Evolutionary conservation across 1,284 basidiomycete species (phyloP), one percentile per base, ranked within the genome.

Genomic region (Cryptococcus wingfieldii): DNA sequence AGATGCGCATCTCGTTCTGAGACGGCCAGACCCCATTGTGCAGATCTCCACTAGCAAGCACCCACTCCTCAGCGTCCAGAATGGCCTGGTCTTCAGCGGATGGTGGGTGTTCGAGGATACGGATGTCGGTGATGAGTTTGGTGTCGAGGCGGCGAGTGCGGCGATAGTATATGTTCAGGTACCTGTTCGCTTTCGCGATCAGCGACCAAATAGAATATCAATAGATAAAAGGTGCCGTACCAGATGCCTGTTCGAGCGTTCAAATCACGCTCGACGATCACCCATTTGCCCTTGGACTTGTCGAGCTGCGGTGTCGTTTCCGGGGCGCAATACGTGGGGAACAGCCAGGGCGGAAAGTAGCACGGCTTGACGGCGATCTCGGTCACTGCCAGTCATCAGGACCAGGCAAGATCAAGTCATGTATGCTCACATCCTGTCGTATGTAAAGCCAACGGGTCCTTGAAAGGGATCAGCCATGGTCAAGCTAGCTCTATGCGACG

Each of bases 211-310:
- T 34, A 10, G 3, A 2, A 10, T 6, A 34, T 8, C 10, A 34
- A 10, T 34, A 34, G 31, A 34, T 41, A 12, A 27, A 38, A 14
- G 19, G 3, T 5, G 10, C n/a, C 6, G 44, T 51, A 84, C 75
- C 86, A 80, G 45, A 85, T 71, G 0, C 86, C 86, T 5, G 81
- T 78, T 65, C 88, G 82, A 44, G 78, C 69, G 69, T 91, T 90
- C 37, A 95, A 75, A 71, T 93, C 86, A 18, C 85, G 80, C 19
- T 84, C 83, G 8, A 94, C 86, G 19, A 86, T 83, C 1, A 95
- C 90, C 92, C 92, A 95, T 67, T 86, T 88, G 0, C 91, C 91
- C 63, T 86, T 86, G 51, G 84, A 81, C 5, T 86, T 85, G 69
- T 93, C 89, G 38, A 86, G 75, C 61, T 88, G 87, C 9, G 81